phyloP scores from a whole-genome alignment of 2,329 filamentous ascomycete genomes.

The Hypoxylon sp. region DNA sequence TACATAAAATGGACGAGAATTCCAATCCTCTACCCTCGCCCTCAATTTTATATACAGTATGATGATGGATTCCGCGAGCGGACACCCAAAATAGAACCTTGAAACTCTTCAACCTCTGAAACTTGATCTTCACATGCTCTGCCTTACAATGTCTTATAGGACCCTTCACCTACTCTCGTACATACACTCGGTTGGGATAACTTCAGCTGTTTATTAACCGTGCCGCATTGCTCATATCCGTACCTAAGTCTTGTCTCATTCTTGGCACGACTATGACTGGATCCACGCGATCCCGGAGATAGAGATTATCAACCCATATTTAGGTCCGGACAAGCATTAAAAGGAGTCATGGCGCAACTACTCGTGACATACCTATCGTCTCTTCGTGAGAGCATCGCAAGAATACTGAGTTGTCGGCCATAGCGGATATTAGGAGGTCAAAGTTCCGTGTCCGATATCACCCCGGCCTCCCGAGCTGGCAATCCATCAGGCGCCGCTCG shows the following conservation, averaged over 20 bases:
- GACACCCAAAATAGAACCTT: not conserved
- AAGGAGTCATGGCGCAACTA: not conserved
- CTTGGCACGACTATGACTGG: conserved; percentile 3
- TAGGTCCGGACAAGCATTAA: conserved; percentile 2
- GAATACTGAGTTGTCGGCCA: not conserved
- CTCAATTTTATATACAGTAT: conserved; percentile 1
- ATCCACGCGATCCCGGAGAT: conserved; percentile 21
- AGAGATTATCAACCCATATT: not conserved
- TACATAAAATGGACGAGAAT: not conserved
- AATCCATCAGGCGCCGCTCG: not conserved
- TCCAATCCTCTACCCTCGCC: not conserved
- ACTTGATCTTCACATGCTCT: not conserved
- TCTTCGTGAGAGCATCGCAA: not conserved
- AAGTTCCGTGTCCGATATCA: not conserved
- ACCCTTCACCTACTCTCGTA: not conserved
- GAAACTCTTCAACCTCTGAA: no score
- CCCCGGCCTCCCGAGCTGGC: not conserved
- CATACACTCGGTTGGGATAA: conserved; percentile 1
- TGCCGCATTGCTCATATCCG: conserved; percentile 2
- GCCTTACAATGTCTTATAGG: not conserved
- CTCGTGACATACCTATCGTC: conserved; percentile 1
- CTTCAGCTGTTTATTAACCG: not conserved
- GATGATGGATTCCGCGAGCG: not conserved
- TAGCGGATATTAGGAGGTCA: conserved; percentile 1
- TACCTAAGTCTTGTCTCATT: not conserved